Evolutionary conservation across 768 basidiomycete genomes (phyloP).

Genomic region (Russula griseocarnosa): DNA sequence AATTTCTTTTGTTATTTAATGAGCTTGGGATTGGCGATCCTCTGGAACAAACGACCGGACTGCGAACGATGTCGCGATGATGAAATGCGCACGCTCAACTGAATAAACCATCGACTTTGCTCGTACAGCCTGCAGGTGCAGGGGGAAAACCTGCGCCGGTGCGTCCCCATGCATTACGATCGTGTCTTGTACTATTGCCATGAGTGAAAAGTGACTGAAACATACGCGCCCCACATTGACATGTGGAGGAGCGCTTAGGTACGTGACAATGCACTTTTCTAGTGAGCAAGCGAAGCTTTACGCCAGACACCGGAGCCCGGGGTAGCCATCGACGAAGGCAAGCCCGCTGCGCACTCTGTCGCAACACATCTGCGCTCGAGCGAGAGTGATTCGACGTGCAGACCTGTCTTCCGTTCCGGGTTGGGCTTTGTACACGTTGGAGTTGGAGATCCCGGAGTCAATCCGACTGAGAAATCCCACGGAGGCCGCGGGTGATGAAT

Average conservation of each 20-base stretch:
- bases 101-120: conserved; percentile 6
- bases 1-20: too few species aligned
- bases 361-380: conserved; percentile 15
- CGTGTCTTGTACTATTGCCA: conserved; percentile 59
- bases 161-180: conserved; percentile 34
- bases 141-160: conserved; percentile 1
- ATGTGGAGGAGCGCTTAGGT: conserved; percentile 4
- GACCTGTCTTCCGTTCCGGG: conserved; percentile 6
- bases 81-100: conserved; percentile 18
- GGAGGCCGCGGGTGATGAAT: conserved; percentile 1
- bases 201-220: conserved; percentile 41
- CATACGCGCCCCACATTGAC: background rate
- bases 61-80: too few species aligned
- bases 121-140: background rate
- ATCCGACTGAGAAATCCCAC: background rate
- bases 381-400: conserved; percentile 16
- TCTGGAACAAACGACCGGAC: too few species aligned
- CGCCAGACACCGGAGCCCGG: background rate
- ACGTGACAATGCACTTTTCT: background rate
- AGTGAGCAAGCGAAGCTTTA: background rate
- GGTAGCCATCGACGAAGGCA: conserved; percentile 9
- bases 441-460: background rate
- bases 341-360: background rate
- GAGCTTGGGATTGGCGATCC: too few species aligned
- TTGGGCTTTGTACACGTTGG: background rate